Evolutionary conservation across 1,139 yeast genomes (phyloP), one percentile per base, ranked within the genome.

Genomic region (Geotrichum macrosporum): DNA sequence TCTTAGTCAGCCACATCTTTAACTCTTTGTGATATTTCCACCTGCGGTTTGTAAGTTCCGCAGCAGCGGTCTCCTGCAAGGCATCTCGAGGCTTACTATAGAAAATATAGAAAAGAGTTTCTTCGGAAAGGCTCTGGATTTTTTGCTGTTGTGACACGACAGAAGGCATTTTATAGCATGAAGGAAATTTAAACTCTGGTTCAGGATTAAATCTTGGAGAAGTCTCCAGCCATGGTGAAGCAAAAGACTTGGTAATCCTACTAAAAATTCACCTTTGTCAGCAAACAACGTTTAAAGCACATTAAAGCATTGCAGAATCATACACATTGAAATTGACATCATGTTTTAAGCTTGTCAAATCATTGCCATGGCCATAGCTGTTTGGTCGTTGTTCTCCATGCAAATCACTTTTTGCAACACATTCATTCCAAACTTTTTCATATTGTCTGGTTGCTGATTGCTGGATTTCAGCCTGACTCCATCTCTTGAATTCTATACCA

Each of bases 11-110:
- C 98, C 98, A 94, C 41, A 94, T 88, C 67, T 89, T 94, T 50
- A 92, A 76, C 53, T 87, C 95, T 67, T 89, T 92, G 67, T 94
- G 98, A 61, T 86, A 94, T 55, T 98, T 77, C 99, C 99, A 94
- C 67, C 89, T 92, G 57, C 98, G 76, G 52, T 81, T 81, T 35
- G 75, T 72, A 58, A 94, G 75, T 64, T 92, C 98, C 50, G 92
- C 75, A 1, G 97, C 95, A 3, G 95, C 94, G 50, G 87, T 76
- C 64, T 94, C 98, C 65, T 94, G 99, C 65, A 92, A 72, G 4
- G 88, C 81, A 61, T 94, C 96, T 51, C 92, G 79, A 5, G 98
- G 96, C 72, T 83, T 87, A 59, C 94, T 85, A 68, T 94, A 94
- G 64, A 94, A 94, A 27, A 94, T 83, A 66, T 84, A 92, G 64